Base-by-base conservation (phyloP, 2,329 filamentous ascomycete species). In the Sporothrix sp. region DNA sequence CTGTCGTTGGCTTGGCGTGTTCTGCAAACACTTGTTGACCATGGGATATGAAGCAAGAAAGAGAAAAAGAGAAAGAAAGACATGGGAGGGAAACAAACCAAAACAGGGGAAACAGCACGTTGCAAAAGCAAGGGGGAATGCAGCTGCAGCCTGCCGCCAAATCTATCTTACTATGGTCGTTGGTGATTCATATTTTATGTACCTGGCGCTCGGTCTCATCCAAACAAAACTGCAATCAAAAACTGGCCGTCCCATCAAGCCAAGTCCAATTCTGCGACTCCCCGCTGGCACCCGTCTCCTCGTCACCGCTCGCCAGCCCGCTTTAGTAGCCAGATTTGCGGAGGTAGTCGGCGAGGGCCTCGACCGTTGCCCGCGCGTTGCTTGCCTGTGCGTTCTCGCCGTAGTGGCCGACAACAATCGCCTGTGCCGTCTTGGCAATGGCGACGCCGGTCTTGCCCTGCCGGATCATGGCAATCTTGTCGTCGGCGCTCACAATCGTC, bases 361-460 rank as follows among this genome's bases (percentile, higher is more conserved):
- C 86, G 59, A 95, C 85, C 45, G 85, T 87, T 65, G 79, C 79
- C 61, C 82, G 82, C 56, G 87, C 82, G 66, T 84, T 83, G 65
- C 87, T 82, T 48, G 85, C 86, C 66, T 85, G 75, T 59, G 82
- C 72, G 56, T 67, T 66, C 67, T 95, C 87, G 59, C 75, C 76
- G 76, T 97, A 88, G 74, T 95, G 88, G 60, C 81, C 85, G 66
- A 98, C 71, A 65, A 98, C 79, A 66, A 97, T 82, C 60, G 89
- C 87, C 71, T 94, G 84, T 63, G 77, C 83, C 62, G 91, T 94
- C 76, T 94, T 95, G 70, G 83, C 82, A 61, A 93, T 79, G 64
- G 84, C 75, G 62, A 95, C 71, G 58, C 93, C 93, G 65, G 84
- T 79, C 66, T 84, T 87, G 61, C 86, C 88, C 51, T 58, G 54